Conservation (phyloP, 2,329 filamentous ascomycete species). For the Orbilia blumenaviensis region DNA sequence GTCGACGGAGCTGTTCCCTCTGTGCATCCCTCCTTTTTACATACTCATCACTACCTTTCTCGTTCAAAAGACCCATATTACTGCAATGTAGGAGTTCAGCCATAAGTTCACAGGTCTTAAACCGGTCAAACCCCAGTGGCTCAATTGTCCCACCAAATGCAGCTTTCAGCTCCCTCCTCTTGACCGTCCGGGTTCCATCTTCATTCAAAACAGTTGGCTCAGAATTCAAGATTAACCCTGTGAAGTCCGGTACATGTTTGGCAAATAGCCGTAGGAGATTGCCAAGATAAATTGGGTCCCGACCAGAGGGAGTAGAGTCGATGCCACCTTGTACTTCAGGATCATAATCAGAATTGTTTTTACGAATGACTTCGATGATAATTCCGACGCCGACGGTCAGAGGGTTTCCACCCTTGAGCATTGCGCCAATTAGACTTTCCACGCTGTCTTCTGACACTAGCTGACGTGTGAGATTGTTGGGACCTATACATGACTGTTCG, state of each 20-base stretch:
- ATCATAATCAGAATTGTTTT: slow-evolving; percentile 99
- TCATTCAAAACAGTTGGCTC: slow-evolving; percentile 67
- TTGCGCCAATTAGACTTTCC: slow-evolving; percentile 83
- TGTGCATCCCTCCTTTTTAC: slow-evolving; percentile 82
- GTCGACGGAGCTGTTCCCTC: slow-evolving; percentile 78
- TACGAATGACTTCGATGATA: slow-evolving; percentile 96
- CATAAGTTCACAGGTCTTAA: slow-evolving; percentile 99
- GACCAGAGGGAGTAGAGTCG: slow-evolving; percentile 79
- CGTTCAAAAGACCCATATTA: slow-evolving; percentile 96
- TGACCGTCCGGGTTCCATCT: slow-evolving; percentile 69
- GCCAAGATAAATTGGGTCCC: slow-evolving; percentile 94
- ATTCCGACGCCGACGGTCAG: slow-evolving; percentile 96
- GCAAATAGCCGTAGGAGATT: slow-evolving; percentile 89
- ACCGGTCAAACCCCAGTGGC: slow-evolving; percentile 93
- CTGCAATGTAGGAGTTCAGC: slow-evolving; percentile 96
- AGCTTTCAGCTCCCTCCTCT: slow-evolving; percentile 78
- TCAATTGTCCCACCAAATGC: slow-evolving; percentile 93
- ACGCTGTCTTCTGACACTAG: slow-evolving; percentile 87
- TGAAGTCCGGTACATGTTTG: slow-evolving; percentile 90
- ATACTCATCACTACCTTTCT: slow-evolving; percentile 86
- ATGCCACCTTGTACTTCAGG: slow-evolving; percentile 82
- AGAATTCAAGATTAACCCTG: slow-evolving; percentile 83
- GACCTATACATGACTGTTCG: slow-evolving; percentile 97
- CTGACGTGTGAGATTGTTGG: slow-evolving; percentile 94
- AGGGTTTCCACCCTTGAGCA: slow-evolving; percentile 92